These are phyloP conservation scores for Neurospora sp. DNA, from an alignment of 2,329 filamentous ascomycete species.

Conservation along the genomic window DNA sequence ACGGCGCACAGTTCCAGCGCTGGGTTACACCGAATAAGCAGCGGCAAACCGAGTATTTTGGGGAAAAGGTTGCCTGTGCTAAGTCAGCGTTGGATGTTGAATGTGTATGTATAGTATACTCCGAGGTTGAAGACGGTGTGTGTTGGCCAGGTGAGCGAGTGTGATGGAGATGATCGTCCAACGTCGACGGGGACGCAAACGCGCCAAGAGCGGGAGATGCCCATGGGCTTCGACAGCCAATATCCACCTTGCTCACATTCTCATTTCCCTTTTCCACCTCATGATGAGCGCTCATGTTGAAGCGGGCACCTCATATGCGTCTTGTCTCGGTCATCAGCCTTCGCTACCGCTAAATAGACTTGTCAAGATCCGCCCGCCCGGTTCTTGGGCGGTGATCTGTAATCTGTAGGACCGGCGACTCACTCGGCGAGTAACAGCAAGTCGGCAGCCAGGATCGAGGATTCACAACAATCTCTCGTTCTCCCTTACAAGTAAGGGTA, in stretches of 20 bases:
- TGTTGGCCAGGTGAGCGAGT: background rate
- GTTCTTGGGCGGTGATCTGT: background rate
- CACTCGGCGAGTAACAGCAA: background rate
- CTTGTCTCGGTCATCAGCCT: background rate
- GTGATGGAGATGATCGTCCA: background rate
- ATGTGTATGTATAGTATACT: no score
- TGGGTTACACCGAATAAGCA: background rate
- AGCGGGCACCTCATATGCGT: background rate
- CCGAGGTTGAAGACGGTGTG: background rate
- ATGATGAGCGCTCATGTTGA: background rate
- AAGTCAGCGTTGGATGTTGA: background rate
- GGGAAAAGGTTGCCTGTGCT: background rate
- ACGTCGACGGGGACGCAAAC: background rate
- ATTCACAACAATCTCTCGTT: background rate
- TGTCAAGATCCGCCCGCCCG: background rate
- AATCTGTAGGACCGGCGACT: background rate
- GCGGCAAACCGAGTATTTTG: background rate
- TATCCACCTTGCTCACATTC: background rate
- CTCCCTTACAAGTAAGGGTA: background rate
- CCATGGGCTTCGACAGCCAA: background rate
- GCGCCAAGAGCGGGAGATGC: background rate
- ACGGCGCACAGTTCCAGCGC: background rate
- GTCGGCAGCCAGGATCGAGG: background rate
- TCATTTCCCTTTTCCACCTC: background rate
- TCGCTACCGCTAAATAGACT: background rate